phyloP scores from a whole-genome alignment of 2,329 filamentous ascomycete species.

The Paecilomyces variotii region DNA sequence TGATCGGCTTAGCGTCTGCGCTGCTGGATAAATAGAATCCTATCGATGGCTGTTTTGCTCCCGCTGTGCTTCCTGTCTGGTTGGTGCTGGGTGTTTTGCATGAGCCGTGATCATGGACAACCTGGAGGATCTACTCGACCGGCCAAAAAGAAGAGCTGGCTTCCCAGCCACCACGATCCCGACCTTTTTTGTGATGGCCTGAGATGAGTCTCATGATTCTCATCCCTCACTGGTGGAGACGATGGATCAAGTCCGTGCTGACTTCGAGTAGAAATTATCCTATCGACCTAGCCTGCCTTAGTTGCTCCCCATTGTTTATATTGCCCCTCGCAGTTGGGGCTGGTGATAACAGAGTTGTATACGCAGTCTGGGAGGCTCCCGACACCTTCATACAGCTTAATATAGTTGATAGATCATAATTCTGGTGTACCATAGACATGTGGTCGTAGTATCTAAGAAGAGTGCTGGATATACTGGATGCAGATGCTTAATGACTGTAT shows the following conservation, averaged over 20 bases:
- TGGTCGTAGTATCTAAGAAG: neutral
- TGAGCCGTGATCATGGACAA: neutral
- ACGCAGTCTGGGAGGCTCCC: neutral
- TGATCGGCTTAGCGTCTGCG: conserved; percentile 1
- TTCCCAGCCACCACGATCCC: neutral
- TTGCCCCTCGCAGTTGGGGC: neutral
- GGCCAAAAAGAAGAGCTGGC: neutral
- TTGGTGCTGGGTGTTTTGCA: neutral
- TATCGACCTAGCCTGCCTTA: neutral
- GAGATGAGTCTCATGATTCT: neutral
- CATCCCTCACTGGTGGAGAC: neutral
- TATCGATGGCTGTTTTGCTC: neutral
- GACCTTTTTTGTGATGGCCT: neutral
- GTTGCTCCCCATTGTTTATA: neutral
- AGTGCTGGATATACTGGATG: neutral
- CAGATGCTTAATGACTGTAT: neutral
- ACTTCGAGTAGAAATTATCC: neutral
- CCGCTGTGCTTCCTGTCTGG: neutral
- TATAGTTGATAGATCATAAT: neutral
- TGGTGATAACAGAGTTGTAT: neutral
- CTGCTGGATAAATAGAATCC: conserved; percentile 3
- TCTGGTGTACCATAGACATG: neutral
- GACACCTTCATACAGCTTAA: neutral
- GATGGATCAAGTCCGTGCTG: neutral
- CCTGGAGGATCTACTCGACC: neutral